A percentile compares a stretch with the other conserved stretches of the same genome.
These are phyloP conservation scores for Penicillium verrucosum DNA, from an alignment of 2,329 filamentous ascomycete species.

Conservation along the genomic window DNA sequence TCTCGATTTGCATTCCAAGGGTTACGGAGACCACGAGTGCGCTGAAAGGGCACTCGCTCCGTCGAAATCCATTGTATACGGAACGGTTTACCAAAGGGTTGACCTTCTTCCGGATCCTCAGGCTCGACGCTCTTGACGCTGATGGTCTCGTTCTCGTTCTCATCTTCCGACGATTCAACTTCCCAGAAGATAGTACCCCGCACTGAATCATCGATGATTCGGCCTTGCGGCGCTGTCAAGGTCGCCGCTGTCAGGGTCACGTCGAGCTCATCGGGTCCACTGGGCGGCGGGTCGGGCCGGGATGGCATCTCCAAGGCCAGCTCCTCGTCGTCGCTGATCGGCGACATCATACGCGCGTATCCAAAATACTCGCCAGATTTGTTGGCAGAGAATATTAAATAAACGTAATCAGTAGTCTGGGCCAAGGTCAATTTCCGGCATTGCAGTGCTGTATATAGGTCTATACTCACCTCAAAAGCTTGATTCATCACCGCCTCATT, in stretches of 20 bases:
- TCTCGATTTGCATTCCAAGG: slow-evolving; percentile 94
- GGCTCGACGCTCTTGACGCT: slow-evolving; percentile 46
- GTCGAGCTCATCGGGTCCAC: slow-evolving; percentile 66
- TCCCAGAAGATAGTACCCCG: slow-evolving; percentile 99
- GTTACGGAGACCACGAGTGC: slow-evolving; percentile 81
- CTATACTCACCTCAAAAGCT: slow-evolving; percentile 67
- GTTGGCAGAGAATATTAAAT: slow-evolving; percentile 91
- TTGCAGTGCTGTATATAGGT: not conserved
- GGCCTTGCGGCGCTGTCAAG: slow-evolving; percentile 72
- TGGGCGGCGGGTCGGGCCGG: slow-evolving; percentile 55
- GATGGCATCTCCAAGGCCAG: slow-evolving; percentile 68
- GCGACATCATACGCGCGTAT: slow-evolving; percentile 84
- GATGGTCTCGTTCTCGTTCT: slow-evolving; percentile 35
- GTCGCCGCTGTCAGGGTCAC: slow-evolving; percentile 77
- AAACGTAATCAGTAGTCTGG: slow-evolving; percentile 77
- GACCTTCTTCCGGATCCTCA: slow-evolving; percentile 49
- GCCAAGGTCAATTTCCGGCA: not conserved
- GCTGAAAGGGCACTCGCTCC: slow-evolving; percentile 78
- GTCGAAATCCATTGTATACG: slow-evolving; percentile 87
- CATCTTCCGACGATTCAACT: slow-evolving; percentile 58
- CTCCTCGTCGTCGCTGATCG: slow-evolving; percentile 73
- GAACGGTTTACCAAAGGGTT: slow-evolving; percentile 88
- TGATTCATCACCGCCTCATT: slow-evolving; percentile 82
- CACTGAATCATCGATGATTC: slow-evolving; percentile 87
- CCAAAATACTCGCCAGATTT: slow-evolving; percentile 97